Conservation (phyloP, 1,139 yeast species). For the Debaryomycetaceae sp. region DNA sequence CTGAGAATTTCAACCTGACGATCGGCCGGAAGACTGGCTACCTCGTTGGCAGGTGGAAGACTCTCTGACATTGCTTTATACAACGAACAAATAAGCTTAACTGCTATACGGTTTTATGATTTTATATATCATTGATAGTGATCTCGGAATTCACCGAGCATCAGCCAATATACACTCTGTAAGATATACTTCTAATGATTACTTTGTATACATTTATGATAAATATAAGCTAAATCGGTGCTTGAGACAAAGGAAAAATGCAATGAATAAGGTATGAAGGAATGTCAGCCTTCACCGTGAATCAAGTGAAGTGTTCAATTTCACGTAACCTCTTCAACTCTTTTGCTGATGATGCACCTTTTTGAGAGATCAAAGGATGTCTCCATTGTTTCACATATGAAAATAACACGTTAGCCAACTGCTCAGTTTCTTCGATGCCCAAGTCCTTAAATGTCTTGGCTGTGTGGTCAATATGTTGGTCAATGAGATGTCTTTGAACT, state of each 20-base stretch:
- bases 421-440: conserved; percentile 63
- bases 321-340: conserved; percentile 44
- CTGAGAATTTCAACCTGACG: conserved; percentile 39
- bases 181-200: background rate
- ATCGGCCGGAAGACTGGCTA: conserved; percentile 13
- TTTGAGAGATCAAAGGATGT: conserved; percentile 50
- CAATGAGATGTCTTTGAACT: conserved; percentile 68
- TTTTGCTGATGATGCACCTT: conserved; percentile 42
- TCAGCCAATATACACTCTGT: background rate
- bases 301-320: conserved; percentile 41
- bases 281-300: background rate
- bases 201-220: conserved; percentile 1
- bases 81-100: background rate
- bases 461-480: conserved; percentile 59
- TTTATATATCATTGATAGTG: background rate
- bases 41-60: conserved; percentile 20
- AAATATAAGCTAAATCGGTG: background rate
- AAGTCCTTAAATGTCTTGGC: conserved; percentile 71
- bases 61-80: conserved; percentile 8
- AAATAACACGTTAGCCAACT: conserved; percentile 66
- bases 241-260: background rate
- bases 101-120: too few species aligned
- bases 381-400: conserved; percentile 57
- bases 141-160: background rate
- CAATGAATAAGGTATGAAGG: background rate